A percentile compares a stretch with the other conserved stretches of the same genome.
These are phyloP conservation scores for Closterium sp. DNA, from an alignment of 139 green algal species.

Conservation along the genomic window DNA sequence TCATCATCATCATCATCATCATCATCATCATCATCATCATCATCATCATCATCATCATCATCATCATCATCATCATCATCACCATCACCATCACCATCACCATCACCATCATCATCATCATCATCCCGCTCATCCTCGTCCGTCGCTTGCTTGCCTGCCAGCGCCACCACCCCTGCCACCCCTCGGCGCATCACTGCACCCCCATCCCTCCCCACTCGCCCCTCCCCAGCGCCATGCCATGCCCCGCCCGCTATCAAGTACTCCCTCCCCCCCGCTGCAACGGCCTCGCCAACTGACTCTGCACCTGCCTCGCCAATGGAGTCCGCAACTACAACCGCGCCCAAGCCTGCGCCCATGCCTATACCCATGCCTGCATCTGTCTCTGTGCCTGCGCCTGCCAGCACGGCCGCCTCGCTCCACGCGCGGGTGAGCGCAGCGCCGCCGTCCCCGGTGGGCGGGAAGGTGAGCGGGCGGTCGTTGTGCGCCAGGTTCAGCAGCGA, in stretches of 20 bases:
- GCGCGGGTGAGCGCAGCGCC: background rate
- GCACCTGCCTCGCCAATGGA: no score
- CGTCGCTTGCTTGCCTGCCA: background rate
- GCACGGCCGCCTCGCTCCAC: background rate
- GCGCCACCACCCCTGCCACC: background rate
- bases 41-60: background rate
- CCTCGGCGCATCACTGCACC: background rate
- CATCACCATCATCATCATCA: background rate
- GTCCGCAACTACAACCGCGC: no score
- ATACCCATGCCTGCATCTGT: background rate
- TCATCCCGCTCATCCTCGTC: background rate
- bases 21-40: background rate
- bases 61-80: no score
- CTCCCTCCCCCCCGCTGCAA: background rate
- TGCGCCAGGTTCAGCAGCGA: constrained; percentile 23
- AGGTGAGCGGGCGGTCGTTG: constrained; percentile 22
- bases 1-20: background rate
- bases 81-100: background rate
- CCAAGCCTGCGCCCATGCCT: no score
- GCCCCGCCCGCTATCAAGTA: background rate
- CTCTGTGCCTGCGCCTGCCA: background rate
- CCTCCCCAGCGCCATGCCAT: background rate
- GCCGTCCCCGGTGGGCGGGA: background rate
- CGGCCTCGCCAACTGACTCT: no score
- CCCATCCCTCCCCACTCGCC: background rate